Evolutionary conservation across 108 stramenopile species (phyloP).

Genomic region (Skeletonema grethae): DNA sequence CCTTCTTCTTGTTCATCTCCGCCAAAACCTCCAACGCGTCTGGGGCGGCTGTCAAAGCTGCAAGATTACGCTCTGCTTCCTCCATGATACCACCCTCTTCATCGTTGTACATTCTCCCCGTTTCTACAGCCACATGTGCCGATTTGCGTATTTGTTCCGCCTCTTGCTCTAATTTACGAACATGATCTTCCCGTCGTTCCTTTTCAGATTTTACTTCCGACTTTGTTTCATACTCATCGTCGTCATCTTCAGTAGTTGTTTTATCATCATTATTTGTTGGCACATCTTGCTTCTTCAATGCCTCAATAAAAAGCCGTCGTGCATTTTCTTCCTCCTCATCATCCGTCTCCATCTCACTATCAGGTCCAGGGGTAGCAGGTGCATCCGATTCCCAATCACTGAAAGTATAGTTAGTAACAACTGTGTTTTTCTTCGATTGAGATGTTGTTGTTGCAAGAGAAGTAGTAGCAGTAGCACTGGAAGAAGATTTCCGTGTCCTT

Average conservation of each 20-base stretch:
- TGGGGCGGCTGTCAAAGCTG: constrained; percentile 70
- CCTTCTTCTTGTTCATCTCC: constrained; percentile 93
- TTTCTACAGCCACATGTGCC: constrained; percentile 62
- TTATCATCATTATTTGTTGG: constrained; percentile 20
- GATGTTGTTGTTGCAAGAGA: constrained; percentile 12
- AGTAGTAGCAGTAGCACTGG: constrained; percentile 1
- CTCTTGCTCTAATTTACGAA: constrained; percentile 65
- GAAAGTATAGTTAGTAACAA: constrained; percentile 48
- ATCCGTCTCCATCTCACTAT: constrained; percentile 46
- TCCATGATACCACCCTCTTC: constrained; percentile 91
- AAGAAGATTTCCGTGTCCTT: constrained; percentile 19
- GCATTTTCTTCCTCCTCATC: constrained; percentile 85
- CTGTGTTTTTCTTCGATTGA: constrained; percentile 16
- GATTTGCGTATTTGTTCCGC: constrained; percentile 63
- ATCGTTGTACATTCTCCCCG: constrained; percentile 82
- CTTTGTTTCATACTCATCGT: constrained; percentile 47
- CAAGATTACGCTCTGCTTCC: constrained; percentile 87
- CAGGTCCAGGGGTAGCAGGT: constrained; percentile 32
- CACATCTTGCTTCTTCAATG: constrained; percentile 60
- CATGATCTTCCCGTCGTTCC: constrained; percentile 75
- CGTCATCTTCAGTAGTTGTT: constrained; percentile 27
- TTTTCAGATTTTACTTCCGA: constrained; percentile 84
- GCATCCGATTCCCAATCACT: constrained; percentile 79
- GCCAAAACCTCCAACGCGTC: constrained; percentile 92
- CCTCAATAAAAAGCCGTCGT: constrained; percentile 82